phyloP scores from a whole-genome alignment of 2,329 filamentous ascomycete genomes.

The Trichophyton mentagrophytes region DNA sequence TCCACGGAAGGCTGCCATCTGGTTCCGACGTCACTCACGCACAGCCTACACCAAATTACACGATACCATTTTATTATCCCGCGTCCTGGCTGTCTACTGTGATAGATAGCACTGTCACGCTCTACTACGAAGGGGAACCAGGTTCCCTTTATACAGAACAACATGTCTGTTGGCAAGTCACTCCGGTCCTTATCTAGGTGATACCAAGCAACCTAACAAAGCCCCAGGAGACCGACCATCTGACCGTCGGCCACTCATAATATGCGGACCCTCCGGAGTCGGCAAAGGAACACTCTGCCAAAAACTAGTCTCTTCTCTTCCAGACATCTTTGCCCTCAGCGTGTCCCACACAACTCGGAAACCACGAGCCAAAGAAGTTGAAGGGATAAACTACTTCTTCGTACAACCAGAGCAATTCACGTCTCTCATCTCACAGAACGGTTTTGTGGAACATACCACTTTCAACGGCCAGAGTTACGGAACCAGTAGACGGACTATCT shows the following conservation, averaged over 20 bases:
- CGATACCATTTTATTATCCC: no score
- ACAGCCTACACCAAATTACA: no score
- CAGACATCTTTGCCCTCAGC: constrained; percentile 23
- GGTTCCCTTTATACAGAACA: no score
- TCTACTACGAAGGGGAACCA: no score
- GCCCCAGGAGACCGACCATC: background rate
- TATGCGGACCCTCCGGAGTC: constrained; percentile 21
- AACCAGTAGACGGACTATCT: constrained; percentile 46
- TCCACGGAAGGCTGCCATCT: no score
- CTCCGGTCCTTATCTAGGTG: no score
- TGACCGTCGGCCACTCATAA: constrained; percentile 19
- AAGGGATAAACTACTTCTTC: constrained; percentile 67
- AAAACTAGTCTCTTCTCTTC: constrained; percentile 19
- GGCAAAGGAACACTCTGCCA: constrained; percentile 22
- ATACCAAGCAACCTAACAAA: no score
- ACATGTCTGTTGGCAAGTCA: no score
- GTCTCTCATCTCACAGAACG: constrained; percentile 46
- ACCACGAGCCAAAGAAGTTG: constrained; percentile 58
- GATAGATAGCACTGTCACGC: no score
- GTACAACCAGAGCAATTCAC: constrained; percentile 50
- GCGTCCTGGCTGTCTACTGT: no score
- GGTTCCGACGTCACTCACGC: no score
- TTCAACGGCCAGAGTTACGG: constrained; percentile 75
- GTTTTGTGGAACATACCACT: constrained; percentile 68
- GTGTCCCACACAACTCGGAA: constrained; percentile 44